Conservation (phyloP, 2,329 filamentous ascomycete species). For the Alternaria solani region DNA sequence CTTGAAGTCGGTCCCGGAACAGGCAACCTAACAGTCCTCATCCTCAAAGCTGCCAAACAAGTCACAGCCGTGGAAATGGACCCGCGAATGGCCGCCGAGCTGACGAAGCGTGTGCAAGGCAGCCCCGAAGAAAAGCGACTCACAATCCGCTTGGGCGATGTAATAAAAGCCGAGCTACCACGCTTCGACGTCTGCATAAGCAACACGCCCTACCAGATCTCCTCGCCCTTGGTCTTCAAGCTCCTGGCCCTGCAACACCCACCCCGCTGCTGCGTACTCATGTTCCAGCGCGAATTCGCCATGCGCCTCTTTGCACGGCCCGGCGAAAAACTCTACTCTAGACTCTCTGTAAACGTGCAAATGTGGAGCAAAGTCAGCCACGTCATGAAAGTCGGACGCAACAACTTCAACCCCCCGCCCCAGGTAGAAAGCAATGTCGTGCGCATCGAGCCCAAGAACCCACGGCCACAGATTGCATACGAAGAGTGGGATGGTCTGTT, state of each 20-base stretch:
- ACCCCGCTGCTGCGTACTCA: conserved; percentile 85
- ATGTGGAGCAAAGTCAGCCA: conserved; percentile 80
- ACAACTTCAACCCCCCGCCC: conserved; percentile 96
- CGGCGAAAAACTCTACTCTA: conserved; percentile 86
- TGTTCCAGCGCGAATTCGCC: conserved; percentile 96
- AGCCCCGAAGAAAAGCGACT: conserved; percentile 79
- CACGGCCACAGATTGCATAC: conserved; percentile 86
- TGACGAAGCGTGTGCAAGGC: conserved; percentile 92
- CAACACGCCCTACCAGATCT: conserved; percentile 83
- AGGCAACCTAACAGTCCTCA: conserved; percentile 87
- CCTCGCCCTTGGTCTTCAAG: conserved; percentile 89
- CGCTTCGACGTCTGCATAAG: conserved; percentile 82
- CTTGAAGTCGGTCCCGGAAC: conserved; percentile 93
- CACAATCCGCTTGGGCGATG: conserved; percentile 88
- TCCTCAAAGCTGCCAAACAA: conserved; percentile 85
- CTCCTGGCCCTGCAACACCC: conserved; percentile 82
- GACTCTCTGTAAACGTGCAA: conserved; percentile 91
- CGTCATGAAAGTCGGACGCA: conserved; percentile 92
- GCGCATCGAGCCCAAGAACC: conserved; percentile 85
- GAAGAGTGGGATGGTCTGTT: conserved; percentile 95
- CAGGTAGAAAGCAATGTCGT: conserved; percentile 92
- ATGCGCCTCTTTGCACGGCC: conserved; percentile 87
- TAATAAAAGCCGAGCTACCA: conserved; percentile 83
- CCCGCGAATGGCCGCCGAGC: conserved; percentile 93
- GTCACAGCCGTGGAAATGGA: conserved; percentile 90